Base-by-base conservation (phyloP, 108 stramenopile species). In the Parietichytrium sp. region DNA sequence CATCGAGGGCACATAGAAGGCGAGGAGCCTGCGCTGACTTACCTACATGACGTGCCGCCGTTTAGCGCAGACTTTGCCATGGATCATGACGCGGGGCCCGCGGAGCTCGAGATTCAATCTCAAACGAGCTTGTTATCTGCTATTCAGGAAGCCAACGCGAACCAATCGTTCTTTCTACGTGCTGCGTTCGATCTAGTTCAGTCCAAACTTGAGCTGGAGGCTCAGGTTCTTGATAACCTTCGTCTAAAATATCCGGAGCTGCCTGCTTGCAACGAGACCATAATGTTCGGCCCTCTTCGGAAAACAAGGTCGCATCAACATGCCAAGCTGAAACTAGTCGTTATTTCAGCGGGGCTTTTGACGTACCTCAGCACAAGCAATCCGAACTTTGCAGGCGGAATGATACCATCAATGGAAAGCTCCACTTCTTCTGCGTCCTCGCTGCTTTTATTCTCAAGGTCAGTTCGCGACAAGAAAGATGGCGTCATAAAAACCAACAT, bases 201-300 rank as follows among this genome's bases (percentile, higher is more conserved):
- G 61, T 36, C 61, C 38, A 72, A 72, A 25, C 61, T 72, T 42
- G 61, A 72, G 10, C 45, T 33, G 61, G 61, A 72, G 20, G 45
- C 45, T 33, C 61, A 72, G 33, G 61, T 72, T 25, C 61, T 72
- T 20, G 61, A 72, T 23, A 72, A 42, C 61, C 42, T 72, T 10
- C 61, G 61, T 13, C 13, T 72, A 33, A 72, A 72, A 72, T 72
- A 72, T 42, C 61, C 61, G 23, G 61, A 72, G 61, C 61, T 72
- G 16, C 61, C 61, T 10, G 61, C 61, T 25, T 45, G 61, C 61
- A 72, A 72, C 42, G 61, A 72, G 42, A 42, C 61, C 33, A 72
- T 72, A n/a, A 72, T 72, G 61, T 72, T 45, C 20, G 61, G 61
- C 6, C 61, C 36, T 27, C 33, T 72, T 16, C 61, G 61, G 6